Evolutionary conservation across 495 filamentous ascomycete genomes (phyloP), one percentile per base, ranked within the genome.

Genomic region (Bryoglossum gracile): DNA sequence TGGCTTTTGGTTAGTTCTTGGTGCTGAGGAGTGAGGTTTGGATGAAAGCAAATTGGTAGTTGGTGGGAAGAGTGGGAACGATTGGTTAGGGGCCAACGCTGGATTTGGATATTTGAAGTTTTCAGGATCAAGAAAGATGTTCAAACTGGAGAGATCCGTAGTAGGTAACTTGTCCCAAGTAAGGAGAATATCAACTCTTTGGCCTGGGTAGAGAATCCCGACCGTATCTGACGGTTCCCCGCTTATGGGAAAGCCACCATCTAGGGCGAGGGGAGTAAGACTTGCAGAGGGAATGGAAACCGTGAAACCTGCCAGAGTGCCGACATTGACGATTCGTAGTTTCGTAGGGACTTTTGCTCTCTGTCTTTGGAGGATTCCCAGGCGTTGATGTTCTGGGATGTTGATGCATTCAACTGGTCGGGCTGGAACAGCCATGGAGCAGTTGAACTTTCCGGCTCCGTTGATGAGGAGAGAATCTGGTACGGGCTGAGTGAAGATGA

Each of bases 381-480:
- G 9, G 6, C 9, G 32, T 13, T 32, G n/a, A 8, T 62, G 34
- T 19, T 54, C 34, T 23, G 14, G 17, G 9, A 58, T 51, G 4
- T 58, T 40, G 10, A 62, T 42, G 54, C 74, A 77, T 28, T 75
- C 63, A 24, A 75, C 41, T 0, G 72, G 72, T 23, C 69, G 54
- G 5, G 72, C 71, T 33, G 69, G 68, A 5, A 71, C 67, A 3
- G 73, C 71, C 62, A 67, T 68, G 0, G 62, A 68, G 56, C 75
- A 78, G 24, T 72, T 55, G 44, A 73, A 78, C 11, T 58, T 43
- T 8, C 75, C 75, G 8, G 50, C 46, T 28, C 75, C 75, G 53
- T 78, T 76, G 17, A 78, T 53, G 4, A 78, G 51, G 1, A 78
- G 40, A 0, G 70, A 74, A 46, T 78, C 75, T 2, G 75, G 75